These are phyloP conservation scores for Acer saccharum DNA, from an alignment of 345 rosid species.

Conservation along the genomic window DNA sequence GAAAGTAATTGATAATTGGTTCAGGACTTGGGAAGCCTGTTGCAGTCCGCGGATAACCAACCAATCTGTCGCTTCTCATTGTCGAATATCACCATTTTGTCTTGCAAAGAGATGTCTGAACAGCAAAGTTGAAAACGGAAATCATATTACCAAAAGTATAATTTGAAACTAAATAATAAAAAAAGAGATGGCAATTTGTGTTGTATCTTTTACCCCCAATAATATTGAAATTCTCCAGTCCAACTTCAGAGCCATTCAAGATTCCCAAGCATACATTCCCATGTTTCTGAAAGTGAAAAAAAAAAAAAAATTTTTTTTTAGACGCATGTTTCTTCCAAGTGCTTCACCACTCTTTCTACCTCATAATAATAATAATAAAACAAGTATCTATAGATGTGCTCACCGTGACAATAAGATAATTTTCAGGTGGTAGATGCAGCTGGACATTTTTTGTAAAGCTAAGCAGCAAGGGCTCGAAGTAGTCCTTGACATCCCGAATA, in stretches of 20 bases:
- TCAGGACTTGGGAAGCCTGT: constrained; percentile 65
- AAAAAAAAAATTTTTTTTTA: background rate
- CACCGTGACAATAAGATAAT: constrained; percentile 79
- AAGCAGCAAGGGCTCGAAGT: constrained; percentile 63
- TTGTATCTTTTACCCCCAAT: constrained; percentile 61
- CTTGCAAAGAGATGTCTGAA: constrained; percentile 65
- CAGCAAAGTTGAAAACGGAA: background rate
- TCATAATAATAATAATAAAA: background rate
- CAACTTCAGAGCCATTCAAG: constrained; percentile 62
- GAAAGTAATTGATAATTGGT: constrained; percentile 20
- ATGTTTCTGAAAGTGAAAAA: constrained; percentile 38
- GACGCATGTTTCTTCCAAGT: background rate
- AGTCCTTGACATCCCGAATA: constrained; percentile 44
- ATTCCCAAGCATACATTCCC: constrained; percentile 92
- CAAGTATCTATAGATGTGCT: constrained; percentile 20
- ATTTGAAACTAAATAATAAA: background rate
- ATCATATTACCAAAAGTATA: background rate
- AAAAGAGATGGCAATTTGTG: background rate
- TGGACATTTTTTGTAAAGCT: constrained; percentile 56
- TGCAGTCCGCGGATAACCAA: constrained; percentile 63
- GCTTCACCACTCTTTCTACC: background rate
- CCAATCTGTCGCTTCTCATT: constrained; percentile 73
- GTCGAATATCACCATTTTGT: constrained; percentile 72
- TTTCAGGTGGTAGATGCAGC: constrained; percentile 64
- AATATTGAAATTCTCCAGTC: constrained; percentile 46